Percentiles rank a stretch among this genome's conserved stretches.
Conservation (phyloP, 805 yeast genomes). For the Starmerella ratchasimensis region DNA sequence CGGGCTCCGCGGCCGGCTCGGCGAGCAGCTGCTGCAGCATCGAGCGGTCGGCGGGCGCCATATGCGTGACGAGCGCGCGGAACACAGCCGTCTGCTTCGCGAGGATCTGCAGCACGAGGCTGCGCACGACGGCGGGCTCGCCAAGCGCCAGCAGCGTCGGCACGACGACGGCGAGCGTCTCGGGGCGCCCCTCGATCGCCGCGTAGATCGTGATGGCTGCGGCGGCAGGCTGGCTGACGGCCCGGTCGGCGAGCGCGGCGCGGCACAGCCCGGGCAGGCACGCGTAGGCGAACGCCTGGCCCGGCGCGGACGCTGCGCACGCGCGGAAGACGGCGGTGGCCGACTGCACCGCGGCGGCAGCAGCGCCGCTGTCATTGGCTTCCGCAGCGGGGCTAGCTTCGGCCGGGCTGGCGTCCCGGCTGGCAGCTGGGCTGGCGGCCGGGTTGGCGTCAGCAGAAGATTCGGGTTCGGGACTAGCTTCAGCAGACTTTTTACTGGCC, state of each 20-base stretch:
- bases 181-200: constrained; percentile 7
- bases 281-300: constrained; percentile 15
- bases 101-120: constrained; percentile 25
- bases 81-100: constrained; percentile 23
- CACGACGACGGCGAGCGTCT: constrained; percentile 6
- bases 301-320: constrained; percentile 5
- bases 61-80: constrained; percentile 32
- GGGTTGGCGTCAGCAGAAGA: no score
- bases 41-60: constrained; percentile 26
- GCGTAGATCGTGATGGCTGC: constrained; percentile 15
- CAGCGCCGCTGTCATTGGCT: no score
- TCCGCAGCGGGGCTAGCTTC: no score
- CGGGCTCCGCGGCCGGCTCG: constrained; percentile 5
- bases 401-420: no score
- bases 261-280: constrained; percentile 9
- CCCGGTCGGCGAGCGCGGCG: background rate
- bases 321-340: constrained; percentile 39
- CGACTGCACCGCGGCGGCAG: constrained; percentile 40
- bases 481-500: no score
- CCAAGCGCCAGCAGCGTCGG: constrained; percentile 11
- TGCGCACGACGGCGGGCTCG: constrained; percentile 3
- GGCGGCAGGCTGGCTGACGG: constrained; percentile 4
- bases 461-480: no score
- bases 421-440: no score
- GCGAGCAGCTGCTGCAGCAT: constrained; percentile 16